Evolutionary conservation across 2,329 filamentous ascomycete genomes (phyloP).

Genomic region (Aspergillus sp.): DNA sequence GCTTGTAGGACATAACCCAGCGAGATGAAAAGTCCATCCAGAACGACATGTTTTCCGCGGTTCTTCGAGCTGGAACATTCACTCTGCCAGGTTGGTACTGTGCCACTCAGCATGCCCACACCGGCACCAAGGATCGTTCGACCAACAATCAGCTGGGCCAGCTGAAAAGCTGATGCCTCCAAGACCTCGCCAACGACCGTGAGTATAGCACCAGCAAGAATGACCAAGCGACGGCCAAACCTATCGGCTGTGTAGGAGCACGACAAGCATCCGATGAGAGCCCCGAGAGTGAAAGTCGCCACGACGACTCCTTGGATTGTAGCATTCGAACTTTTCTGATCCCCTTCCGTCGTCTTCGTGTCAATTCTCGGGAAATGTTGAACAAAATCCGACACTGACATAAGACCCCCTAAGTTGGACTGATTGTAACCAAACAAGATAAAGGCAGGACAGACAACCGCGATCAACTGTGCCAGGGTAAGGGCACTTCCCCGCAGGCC

Average conservation of each 20-base stretch:
- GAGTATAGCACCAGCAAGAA: conserved; percentile 42
- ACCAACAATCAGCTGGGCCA: conserved; percentile 49
- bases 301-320: conserved; percentile 37
- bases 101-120: conserved; percentile 44
- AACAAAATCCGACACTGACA: too few relatives aligned
- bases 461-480: too few relatives aligned
- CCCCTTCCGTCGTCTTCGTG: conserved; percentile 45
- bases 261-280: conserved; percentile 47
- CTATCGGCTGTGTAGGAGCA: conserved; percentile 48
- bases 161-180: conserved; percentile 45
- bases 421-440: too few relatives aligned
- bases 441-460: too few relatives aligned
- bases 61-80: conserved; percentile 19
- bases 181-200: conserved; percentile 46
- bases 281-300: conserved; percentile 43
- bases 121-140: conserved; percentile 47
- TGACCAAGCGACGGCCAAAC: conserved; percentile 47
- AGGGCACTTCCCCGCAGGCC: too few relatives aligned
- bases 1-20: conserved; percentile 44
- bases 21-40: conserved; percentile 43
- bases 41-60: conserved; percentile 22
- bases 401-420: too few relatives aligned
- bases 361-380: conserved; percentile 49
- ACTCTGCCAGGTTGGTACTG: conserved; percentile 46
- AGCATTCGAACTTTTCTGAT: conserved; percentile 44